Base-by-base conservation (phyloP, 306 rosid species). In the Fragaria nilgerrensis region DNA sequence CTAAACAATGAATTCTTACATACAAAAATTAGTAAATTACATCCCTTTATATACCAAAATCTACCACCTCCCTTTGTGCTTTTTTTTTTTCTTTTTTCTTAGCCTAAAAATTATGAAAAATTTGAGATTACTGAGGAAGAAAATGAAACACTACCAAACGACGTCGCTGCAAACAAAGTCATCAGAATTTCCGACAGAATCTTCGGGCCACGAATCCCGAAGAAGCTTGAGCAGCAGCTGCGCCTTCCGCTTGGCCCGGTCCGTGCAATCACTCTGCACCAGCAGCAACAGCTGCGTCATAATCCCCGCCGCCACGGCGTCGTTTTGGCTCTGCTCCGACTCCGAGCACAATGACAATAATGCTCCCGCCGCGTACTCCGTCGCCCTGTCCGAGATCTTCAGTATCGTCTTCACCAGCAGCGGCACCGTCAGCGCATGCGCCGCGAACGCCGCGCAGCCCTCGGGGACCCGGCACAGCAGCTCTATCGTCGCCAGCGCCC, bases 151-250 rank as follows among this genome's bases (percentile, higher is more conserved):
- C 79, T 47, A 86, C 69, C 69, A 64, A 7, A 64, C 91, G 64
- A 93, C 78, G 67, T 94, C 92, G 50, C 96, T 88, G 87, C 93
- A 89, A 78, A 80, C 92, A 78, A 81, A 95, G 75, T 90, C 98
- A 62, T 95, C 95, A 5, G 96, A 95, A 78, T 90, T 91, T 75
- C 90, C 94, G 34, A 90, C 62, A 25, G 96, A 90, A 76, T 90
- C 88, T 64, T 87, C 89, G 13, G 98, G 98, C 98, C 98, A 95
- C 87, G 96, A 95, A 87, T 95, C 97, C 89, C 96, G 89, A 80
- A 95, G 96, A 80, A 90, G 97, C 92, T 95, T 95, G 74, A 95
- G 86, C 87, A 95, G 69, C 77, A 88, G 72, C 77, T 95, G 96
- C 50, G 98, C 96, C 87, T 95, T 95, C 79, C 97, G 83, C 90